Evolutionary conservation across 2,329 filamentous ascomycete species (phyloP), one percentile per base, ranked within the genome.

Genomic region (Tolypocladium tundrense): DNA sequence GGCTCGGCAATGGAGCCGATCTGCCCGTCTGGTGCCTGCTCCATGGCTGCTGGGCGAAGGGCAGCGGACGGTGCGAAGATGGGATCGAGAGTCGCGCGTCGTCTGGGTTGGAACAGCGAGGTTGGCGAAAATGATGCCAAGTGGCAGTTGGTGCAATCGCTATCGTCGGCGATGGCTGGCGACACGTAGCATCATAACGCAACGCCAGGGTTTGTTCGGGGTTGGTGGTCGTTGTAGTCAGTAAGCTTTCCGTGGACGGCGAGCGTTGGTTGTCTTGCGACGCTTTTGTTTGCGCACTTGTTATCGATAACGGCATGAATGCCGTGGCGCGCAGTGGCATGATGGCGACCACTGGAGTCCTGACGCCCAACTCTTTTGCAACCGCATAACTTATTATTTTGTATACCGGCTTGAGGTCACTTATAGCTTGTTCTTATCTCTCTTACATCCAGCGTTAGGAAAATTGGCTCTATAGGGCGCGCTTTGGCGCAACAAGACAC

Each of bases 1-100:
- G 85, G 86, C 64, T 80, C 77, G 55, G 79, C 76, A 61, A 87
- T 82, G 60, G 79, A 77, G 54, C 70, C 67, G 66, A 84, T 78
- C 13, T 65, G 70, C 27, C 66, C 69, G 54, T 71, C 69, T 8
- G 64, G 42, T 33, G 61, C 59, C 56, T 64, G 63, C 16, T 69
- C 69, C 70, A 72, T 73, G 56, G 53, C 53, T 54, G 53, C 48
- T 51, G 48, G 31, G 48, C 45, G 45, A 27, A 35, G 11, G 27
- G 31, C 16, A 51, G 27, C 16, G 9, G 19, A 4, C 9, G 31
- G 19, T 35, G 48, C 31, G 48, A 51, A 21, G 48, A 21, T 4
- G 8, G 48, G 48, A 13, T 51, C 9, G 48, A 35, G 9, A 5
- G 48, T 51, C 27, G 48, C 16, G 27, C 48, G 16, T 33, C 10